Conservation (phyloP, 768 basidiomycete genomes). For the Naematelia aurantialba region DNA sequence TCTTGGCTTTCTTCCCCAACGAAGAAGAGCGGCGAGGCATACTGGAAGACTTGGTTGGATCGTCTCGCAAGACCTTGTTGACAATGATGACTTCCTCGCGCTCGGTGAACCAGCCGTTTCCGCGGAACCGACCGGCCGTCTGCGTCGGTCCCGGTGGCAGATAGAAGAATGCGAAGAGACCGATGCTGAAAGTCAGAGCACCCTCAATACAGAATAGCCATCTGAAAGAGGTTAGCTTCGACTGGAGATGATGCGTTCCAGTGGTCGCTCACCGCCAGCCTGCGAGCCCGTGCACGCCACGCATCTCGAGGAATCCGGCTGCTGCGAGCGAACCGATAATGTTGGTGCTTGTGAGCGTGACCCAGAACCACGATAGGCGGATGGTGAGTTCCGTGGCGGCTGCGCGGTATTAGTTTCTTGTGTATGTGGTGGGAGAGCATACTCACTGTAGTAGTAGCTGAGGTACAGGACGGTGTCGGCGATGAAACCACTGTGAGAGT, state of each 20-base stretch:
- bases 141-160: slow-evolving; percentile 66
- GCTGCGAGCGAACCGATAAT: slow-evolving; percentile 21
- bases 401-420: slow-evolving; percentile 4
- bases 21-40: not conserved
- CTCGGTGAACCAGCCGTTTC: slow-evolving; percentile 26
- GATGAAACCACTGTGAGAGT: slow-evolving; percentile 13
- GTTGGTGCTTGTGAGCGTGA: slow-evolving; percentile 24
- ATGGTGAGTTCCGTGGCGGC: slow-evolving; percentile 30
- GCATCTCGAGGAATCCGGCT: slow-evolving; percentile 22
- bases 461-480: slow-evolving; percentile 33
- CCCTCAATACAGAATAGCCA: slow-evolving; percentile 49
- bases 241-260: not conserved
- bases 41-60: slow-evolving; percentile 59
- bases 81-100: slow-evolving; percentile 66
- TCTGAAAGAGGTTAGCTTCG: no score
- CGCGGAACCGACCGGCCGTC: slow-evolving; percentile 60
- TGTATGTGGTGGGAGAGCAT: slow-evolving; percentile 4
- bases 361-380: slow-evolving; percentile 38
- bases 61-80: slow-evolving; percentile 63
- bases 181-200: slow-evolving; percentile 56
- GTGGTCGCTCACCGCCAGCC: slow-evolving; percentile 15
- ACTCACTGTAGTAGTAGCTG: slow-evolving; percentile 29
- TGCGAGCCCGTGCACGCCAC: slow-evolving; percentile 13
- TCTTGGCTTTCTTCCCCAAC: not conserved
- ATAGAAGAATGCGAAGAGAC: slow-evolving; percentile 58